Conservation (phyloP, 495 filamentous ascomycete genomes). For the Neurospora tetraspora region DNA sequence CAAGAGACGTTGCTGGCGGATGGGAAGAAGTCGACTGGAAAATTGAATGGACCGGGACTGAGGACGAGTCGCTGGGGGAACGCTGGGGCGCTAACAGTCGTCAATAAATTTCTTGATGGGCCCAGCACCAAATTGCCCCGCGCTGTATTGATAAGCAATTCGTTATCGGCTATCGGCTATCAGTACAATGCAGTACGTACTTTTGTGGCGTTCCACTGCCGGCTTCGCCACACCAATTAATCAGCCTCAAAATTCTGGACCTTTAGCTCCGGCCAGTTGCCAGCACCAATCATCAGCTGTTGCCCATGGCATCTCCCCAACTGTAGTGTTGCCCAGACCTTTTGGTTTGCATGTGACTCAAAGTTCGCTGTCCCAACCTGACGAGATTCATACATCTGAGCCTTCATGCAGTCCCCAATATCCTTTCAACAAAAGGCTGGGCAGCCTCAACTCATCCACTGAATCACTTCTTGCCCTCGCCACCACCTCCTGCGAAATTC, state of each 20-base stretch:
- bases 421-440: background rate
- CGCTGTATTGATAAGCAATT: slow-evolving; percentile 6
- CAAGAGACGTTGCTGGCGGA: background rate
- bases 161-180: slow-evolving; percentile 1
- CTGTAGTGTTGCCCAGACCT: too few relatives aligned
- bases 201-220: background rate
- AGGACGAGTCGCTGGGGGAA: background rate
- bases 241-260: background rate
- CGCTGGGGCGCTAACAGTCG: background rate
- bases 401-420: background rate
- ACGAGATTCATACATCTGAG: background rate
- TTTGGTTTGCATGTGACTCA: too few relatives aligned
- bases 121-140: slow-evolving; percentile 4
- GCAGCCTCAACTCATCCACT: background rate
- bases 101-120: slow-evolving; percentile 7
- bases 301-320: background rate
- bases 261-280: background rate
- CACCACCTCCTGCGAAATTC: slow-evolving; percentile 56
- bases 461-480: background rate
- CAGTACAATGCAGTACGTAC: background rate
- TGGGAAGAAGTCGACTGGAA: background rate
- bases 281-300: background rate
- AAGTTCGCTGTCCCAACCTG: background rate
- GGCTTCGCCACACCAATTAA: background rate
- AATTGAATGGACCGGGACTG: background rate